Conservation (phyloP, 805 yeast species). For the Ogataea paraovalis region DNA sequence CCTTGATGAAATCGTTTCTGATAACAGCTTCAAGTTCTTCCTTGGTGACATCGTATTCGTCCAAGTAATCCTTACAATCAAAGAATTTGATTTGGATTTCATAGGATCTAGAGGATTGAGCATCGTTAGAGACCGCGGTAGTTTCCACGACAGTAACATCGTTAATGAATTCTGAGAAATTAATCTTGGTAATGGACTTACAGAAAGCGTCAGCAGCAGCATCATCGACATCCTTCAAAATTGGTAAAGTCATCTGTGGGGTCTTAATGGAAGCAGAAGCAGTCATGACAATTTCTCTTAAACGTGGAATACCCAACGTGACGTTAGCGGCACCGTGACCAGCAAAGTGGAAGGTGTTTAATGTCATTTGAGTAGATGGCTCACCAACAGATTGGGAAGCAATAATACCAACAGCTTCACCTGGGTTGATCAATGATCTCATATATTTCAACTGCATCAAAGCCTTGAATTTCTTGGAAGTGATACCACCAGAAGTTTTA, state of each 20-base stretch:
- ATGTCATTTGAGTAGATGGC: conserved; percentile 99
- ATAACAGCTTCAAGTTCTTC: conserved; percentile 72
- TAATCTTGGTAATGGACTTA: conserved; percentile 80
- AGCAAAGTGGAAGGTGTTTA: conserved; percentile 95
- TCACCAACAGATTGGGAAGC: conserved; percentile 99
- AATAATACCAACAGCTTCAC: conserved; percentile 97
- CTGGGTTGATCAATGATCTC: conserved; percentile 93
- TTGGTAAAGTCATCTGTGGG: conserved; percentile 97
- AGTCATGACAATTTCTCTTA: conserved; percentile 99
- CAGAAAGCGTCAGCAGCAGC: conserved; percentile 90
- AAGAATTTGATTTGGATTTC: conserved; percentile 72
- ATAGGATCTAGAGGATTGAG: conserved; percentile 62
- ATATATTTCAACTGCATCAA: conserved; percentile 97
- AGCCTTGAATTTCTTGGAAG: conserved; percentile 84
- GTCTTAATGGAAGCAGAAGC: conserved; percentile 94
- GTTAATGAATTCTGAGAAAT: conserved; percentile 85
- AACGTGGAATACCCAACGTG: conserved; percentile 98
- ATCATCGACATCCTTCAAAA: conserved; percentile 74
- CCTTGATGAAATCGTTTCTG: conserved; percentile 57
- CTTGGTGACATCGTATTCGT: conserved; percentile 84
- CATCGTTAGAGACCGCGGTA: conserved; percentile 53
- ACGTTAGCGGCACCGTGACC: conserved; percentile 99
- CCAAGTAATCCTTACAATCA: conserved; percentile 68
- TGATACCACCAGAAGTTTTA: conserved; percentile 44
- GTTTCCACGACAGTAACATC: conserved; percentile 83